Base-by-base conservation (phyloP, 2,329 filamentous ascomycete genomes). In the Colletotrichum sp. region DNA sequence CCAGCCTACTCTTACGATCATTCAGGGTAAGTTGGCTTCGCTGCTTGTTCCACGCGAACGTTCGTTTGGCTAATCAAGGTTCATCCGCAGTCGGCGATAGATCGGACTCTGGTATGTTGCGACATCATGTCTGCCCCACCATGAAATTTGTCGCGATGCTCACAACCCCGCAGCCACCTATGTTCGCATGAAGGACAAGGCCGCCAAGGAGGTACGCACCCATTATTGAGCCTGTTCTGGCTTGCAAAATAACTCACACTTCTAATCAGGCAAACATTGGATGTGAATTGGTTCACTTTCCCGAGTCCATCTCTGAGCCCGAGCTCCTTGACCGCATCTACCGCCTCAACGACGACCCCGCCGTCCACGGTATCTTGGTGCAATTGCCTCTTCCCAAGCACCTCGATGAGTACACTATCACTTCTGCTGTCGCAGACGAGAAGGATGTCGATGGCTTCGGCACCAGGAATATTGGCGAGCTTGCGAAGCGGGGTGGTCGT, bases 111-210 rank as follows among this genome's bases (percentile, higher is more conserved):
- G 94, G 95, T 98, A 90, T 84, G 93, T 84, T 77, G 77, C 78
- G 75, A 39, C 77, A 57, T 52, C 22, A 26, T 55, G 48, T 55
- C 77, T 75, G 77, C 74, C 78, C 76, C 63, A 26, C 66, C 77
- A 74, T 67, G 13, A 77, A 75, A 68, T 77, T 72, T 77, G 39
- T 70, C 79, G 76, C 74, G 80, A 82, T 81, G 84, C 82, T 85
- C 80, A 84, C 80, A 78, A 75, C 75, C 73, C 78, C 76, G 73
- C 82, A 96, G 95, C 93, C 82, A 99, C 96, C 68, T 99, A 99
- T 94, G 96, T 99, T 86, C 96, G 96, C 87, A 99, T 99, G 97
- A 99, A 99, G 89, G 89, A 98, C 83, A 99, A 98, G 91, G 97
- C 97, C 79, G 97, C 97, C 75, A 90, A 95, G 84, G 97, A 99